Evolutionary conservation across 139 green algal genomes (phyloP), one percentile per base, ranked within the genome.

Genomic region (Asterochloris erici): DNA sequence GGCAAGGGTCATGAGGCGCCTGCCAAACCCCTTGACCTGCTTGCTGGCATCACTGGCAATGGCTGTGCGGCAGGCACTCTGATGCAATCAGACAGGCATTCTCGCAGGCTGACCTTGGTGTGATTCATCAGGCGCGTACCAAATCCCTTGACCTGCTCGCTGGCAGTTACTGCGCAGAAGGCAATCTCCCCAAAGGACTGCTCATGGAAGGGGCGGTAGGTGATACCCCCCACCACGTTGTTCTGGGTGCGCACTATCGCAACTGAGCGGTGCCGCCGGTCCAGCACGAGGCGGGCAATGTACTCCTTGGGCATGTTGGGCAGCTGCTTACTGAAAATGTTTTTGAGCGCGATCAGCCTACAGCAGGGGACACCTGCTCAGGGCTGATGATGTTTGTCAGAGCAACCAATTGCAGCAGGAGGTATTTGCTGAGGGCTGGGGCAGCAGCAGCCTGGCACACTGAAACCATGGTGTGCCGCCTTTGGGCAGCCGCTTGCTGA

Each of bases 251-350:
- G 79, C 9, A 95, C 84, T 66, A 98, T 92, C 38, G 91, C 94
- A 0, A 95, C 90, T 12, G 84, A 93, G 85, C 91, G 89, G 88
- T 97, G 93, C 12, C 90, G 87, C 54, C 92, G 80, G 87, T 99
- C 94, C 54, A 98, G 85, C 24, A 99, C 89, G 68, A 99, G 90
- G 14, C 96, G 91, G n/a, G 93, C 86, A 81, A 99, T 99, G 93
- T 99, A 99, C 89, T 97, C 95, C 81, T 96, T 93, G 26, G 96
- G 96, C 96, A 99, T 99, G 93, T 99, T 99, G 74, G 96, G 96
- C 82, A 99, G 93, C 91, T 98, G 96, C 83, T 94, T 95, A 54
- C 86, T 91, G 86, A 97, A 99, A 54, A 98, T 96, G 84, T 98
- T 97, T 82, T 99, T 99, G 62, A 99, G 85, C 0, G 87, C 89